Evolutionary conservation across 257 asterid species (phyloP).

Genomic region (Ballota nigra): DNA sequence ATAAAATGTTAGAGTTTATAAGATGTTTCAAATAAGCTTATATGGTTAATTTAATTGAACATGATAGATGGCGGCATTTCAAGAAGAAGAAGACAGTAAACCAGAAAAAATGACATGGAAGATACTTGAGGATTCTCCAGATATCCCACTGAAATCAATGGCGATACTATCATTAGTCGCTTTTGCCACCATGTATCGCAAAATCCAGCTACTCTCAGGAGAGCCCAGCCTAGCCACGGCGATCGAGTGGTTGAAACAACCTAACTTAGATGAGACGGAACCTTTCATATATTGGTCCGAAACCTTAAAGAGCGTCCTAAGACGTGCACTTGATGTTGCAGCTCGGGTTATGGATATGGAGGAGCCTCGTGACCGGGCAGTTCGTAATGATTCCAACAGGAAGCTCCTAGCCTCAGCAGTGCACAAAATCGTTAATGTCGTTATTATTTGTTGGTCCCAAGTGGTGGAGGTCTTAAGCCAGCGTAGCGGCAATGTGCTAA

Average conservation of each 20-base stretch:
- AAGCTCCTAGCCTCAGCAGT: background rate
- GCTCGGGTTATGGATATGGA: background rate
- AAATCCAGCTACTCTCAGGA: background rate
- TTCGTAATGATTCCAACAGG: background rate
- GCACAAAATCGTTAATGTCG: background rate
- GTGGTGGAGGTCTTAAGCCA: background rate
- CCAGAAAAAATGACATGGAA: background rate
- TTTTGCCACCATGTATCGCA: slow-evolving; percentile 10
- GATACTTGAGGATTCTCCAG: background rate
- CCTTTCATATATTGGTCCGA: background rate
- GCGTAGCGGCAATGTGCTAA: background rate
- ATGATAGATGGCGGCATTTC: background rate
- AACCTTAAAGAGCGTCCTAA: background rate
- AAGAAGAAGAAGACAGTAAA: background rate
- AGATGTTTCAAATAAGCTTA: no score
- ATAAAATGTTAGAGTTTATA: no score
- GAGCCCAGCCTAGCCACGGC: background rate
- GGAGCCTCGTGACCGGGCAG: background rate
- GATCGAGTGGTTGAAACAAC: background rate
- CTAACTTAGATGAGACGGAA: no score
- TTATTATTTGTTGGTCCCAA: slow-evolving; percentile 5
- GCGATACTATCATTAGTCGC: background rate
- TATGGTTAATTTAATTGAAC: no score
- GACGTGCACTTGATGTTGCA: background rate
- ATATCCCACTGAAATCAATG: background rate